Percentiles rank a stretch among this genome's conserved stretches.
Evolutionary conservation across 495 filamentous ascomycete species (phyloP).

Genomic region (Usnea hakonensis): DNA sequence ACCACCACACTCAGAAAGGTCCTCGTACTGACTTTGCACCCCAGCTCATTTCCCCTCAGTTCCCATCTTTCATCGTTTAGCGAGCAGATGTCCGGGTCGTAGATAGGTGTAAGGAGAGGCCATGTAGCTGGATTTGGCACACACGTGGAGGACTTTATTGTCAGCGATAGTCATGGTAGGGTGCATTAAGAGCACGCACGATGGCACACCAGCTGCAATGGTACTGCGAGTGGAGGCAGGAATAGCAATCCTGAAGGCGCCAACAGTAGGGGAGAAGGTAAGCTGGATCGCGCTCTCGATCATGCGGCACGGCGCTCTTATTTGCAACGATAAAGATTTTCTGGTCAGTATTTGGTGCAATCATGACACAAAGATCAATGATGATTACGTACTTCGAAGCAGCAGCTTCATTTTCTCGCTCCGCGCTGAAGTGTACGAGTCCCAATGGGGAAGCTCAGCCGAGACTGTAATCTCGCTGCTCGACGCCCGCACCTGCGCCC

Average conservation of each 20-base stretch:
- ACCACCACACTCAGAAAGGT: constrained; percentile 39
- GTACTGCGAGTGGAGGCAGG: constrained; percentile 33
- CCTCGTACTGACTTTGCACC: constrained; percentile 44
- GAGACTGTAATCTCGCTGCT: too few relatives aligned
- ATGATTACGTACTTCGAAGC: not conserved
- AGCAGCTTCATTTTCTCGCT: not conserved
- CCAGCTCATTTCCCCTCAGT: constrained; percentile 40
- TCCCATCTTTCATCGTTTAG: constrained; percentile 47
- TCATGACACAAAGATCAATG: not conserved
- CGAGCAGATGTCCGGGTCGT: constrained; percentile 40
- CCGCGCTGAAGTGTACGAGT: too few relatives aligned
- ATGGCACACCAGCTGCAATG: constrained; percentile 50
- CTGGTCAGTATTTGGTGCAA: not conserved
- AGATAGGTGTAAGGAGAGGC: constrained; percentile 40
- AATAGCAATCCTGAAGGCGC: constrained; percentile 40
- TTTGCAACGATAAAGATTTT: not conserved
- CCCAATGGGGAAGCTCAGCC: too few relatives aligned
- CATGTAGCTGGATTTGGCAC: constrained; percentile 38
- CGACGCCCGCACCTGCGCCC: too few relatives aligned
- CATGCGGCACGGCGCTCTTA: not conserved
- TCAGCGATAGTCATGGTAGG: constrained; percentile 5
- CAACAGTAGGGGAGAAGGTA: constrained; percentile 38
- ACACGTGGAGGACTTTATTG: constrained; percentile 42
- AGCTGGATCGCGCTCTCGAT: constrained; percentile 21
- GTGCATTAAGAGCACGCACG: constrained; percentile 31